Conservation (phyloP, 2,329 filamentous ascomycete species). For the Trichoderma koningiopsis region DNA sequence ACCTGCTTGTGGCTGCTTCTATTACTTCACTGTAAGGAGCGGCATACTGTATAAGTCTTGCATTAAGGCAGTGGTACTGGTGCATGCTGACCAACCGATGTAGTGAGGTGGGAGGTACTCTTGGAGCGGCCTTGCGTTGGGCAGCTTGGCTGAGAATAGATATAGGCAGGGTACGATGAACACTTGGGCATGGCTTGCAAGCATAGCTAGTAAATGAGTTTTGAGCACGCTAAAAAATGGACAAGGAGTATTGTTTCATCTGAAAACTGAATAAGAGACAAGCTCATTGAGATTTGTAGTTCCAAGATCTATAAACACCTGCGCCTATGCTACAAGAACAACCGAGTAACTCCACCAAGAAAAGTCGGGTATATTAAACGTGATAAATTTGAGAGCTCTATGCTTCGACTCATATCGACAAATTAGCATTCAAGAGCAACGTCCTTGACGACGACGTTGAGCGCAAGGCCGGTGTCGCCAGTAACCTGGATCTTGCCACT, state of each 20-base stretch:
- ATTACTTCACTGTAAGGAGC: neutral
- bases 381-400: neutral
- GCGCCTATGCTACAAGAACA: slow-evolving; percentile 14
- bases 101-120: neutral
- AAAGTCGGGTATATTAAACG: slow-evolving; percentile 8
- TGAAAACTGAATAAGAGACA: neutral
- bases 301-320: slow-evolving; percentile 10
- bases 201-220: neutral
- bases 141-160: neutral
- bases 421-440: neutral
- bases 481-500: slow-evolving; percentile 3
- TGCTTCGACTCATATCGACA: neutral
- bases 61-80: neutral
- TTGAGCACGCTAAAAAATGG: neutral
- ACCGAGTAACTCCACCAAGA: slow-evolving; percentile 1
- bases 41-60: neutral
- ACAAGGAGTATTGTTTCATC: neutral
- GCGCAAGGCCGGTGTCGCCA: neutral
- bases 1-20: neutral
- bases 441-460: neutral
- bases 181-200: neutral
- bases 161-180: neutral
- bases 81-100: neutral
- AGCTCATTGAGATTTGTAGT: neutral
- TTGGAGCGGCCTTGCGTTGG: neutral